These are phyloP conservation scores for Sarocladium kiliense DNA, from an alignment of 2,329 filamentous ascomycete species.

Conservation along the genomic window DNA sequence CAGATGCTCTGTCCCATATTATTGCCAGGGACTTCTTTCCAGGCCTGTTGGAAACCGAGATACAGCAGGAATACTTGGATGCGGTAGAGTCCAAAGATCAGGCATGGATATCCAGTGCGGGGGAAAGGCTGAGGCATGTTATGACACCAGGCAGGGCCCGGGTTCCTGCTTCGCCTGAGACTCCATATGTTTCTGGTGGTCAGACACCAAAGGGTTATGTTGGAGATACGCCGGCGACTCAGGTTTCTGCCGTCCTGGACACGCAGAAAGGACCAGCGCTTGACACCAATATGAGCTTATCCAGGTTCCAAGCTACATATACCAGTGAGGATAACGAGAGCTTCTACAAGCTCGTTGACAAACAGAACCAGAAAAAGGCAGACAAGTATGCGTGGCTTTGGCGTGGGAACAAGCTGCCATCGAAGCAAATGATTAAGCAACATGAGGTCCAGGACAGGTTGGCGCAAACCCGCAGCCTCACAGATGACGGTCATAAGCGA, in stretches of 20 bases:
- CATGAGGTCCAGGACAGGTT: conserved; percentile 55
- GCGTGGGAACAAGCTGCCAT: conserved; percentile 78
- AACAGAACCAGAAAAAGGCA: conserved; percentile 77
- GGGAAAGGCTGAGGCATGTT: conserved; percentile 64
- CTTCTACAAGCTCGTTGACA: conserved; percentile 88
- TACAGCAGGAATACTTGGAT: conserved; percentile 87
- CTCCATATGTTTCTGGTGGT: conserved; percentile 18
- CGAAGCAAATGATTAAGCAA: conserved; percentile 70
- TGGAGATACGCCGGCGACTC: conserved; percentile 69
- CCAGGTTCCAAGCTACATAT: conserved; percentile 85
- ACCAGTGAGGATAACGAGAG: conserved; percentile 98
- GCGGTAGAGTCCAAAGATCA: conserved; percentile 81
- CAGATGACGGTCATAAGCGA: conserved; percentile 51
- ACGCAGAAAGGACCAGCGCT: conserved; percentile 41
- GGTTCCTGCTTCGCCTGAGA: conserved; percentile 13
- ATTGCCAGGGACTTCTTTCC: conserved; percentile 97
- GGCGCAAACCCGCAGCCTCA: conserved; percentile 37
- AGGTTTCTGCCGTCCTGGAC: conserved; percentile 31
- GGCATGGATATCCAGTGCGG: conserved; percentile 80
- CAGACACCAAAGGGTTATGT: conserved; percentile 62
- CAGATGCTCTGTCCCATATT: conserved; percentile 83
- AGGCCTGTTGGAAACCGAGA: conserved; percentile 77
- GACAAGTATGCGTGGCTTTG: conserved; percentile 89
- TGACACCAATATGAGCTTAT: conserved; percentile 74
- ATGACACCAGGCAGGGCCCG: conserved; percentile 67